A percentile compares a stretch with the other conserved stretches of the same genome.
phyloP scores from a whole-genome alignment of 2,329 filamentous ascomycete genomes.

The Ascomycota sp. region DNA sequence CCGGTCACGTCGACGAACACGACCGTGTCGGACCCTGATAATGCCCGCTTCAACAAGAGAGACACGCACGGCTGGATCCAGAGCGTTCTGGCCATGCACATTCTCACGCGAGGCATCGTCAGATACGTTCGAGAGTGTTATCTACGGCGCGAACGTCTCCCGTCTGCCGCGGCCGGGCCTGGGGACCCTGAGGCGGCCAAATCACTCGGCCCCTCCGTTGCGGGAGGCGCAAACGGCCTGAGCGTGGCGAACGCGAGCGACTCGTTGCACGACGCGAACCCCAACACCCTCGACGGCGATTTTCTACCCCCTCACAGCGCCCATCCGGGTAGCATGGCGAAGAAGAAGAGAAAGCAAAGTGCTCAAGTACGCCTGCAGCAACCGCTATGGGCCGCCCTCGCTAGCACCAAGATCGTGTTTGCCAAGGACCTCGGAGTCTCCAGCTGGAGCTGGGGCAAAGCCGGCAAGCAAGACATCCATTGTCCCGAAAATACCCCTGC shows the following conservation, averaged over 20 bases:
- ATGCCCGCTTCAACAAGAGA: constrained; percentile 29
- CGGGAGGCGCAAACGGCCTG: neutral
- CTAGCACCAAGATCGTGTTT: constrained; percentile 90
- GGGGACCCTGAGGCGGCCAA: constrained; percentile 43
- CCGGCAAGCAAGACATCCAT: constrained; percentile 57
- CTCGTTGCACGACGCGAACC: constrained; percentile 13
- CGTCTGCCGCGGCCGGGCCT: constrained; percentile 20
- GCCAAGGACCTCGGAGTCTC: constrained; percentile 78
- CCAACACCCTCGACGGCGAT: constrained; percentile 31
- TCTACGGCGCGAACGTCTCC: constrained; percentile 33
- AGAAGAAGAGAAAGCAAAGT: constrained; percentile 77
- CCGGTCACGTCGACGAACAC: constrained; percentile 10
- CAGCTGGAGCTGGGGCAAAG: constrained; percentile 48
- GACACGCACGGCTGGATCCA: constrained; percentile 42
- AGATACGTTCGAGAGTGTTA: constrained; percentile 50
- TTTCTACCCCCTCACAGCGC: constrained; percentile 10
- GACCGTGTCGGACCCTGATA: neutral
- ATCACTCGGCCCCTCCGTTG: constrained; percentile 3
- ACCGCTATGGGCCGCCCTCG: constrained; percentile 81
- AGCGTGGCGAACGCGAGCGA: neutral
- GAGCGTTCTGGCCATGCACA: constrained; percentile 50
- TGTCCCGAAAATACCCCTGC: constrained; percentile 49
- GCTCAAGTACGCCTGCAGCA: constrained; percentile 77
- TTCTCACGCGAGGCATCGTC: constrained; percentile 49
- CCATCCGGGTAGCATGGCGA: constrained; percentile 24